Base-by-base conservation (phyloP, 2,329 filamentous ascomycete genomes). In the Fusarium pininemorale region DNA sequence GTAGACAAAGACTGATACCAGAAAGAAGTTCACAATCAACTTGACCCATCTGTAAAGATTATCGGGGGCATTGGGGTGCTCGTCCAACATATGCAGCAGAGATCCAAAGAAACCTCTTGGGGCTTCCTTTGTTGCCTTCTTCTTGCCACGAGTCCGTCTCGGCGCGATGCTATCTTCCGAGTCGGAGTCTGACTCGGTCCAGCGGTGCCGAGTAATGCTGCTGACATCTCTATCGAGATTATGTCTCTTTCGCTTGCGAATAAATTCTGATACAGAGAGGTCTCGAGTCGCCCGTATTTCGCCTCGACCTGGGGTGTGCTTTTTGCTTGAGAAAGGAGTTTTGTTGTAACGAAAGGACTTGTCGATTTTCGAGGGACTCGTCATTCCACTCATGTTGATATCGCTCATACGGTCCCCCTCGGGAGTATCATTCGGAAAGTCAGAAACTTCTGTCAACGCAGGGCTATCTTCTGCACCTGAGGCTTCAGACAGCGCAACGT, bases 401-500 rank as follows among this genome's bases (percentile, higher is more conserved):
- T 86, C 84, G 60, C 82, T 80, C 28, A 83, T 83, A 26, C 82
- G 82, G 42, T 90, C 87, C 39, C 85, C 80, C 22, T 90, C 87
- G 47, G 88, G 88, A 3, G 86, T 88, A 20, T 89, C 86, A 70
- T 84, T 84, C 39, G 84, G 83, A 28, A 85, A 81, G 57, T 89
- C 89, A 1, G 90, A 90, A 45, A 80, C 83, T 74, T 91, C 90
- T 50, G 88, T 90, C 77, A 84, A 82, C 32, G 87, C 88, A 24
- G 90, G 90, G 70, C 90, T 92, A 24, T 89, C 88, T 70, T 92
- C 90, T 48, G 87, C 85, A 35, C 87, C 86, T 7, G 89, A 91
- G 45, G 83, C 82, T 76, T 91, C 89, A 7, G 89, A 90, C 55
- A 88, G 81, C 6, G 84, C 78, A 22, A 86, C 82, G 39, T 88